Evolutionary conservation across 495 filamentous ascomycete species (phyloP).

Genomic region (Achaetomiella virescens): DNA sequence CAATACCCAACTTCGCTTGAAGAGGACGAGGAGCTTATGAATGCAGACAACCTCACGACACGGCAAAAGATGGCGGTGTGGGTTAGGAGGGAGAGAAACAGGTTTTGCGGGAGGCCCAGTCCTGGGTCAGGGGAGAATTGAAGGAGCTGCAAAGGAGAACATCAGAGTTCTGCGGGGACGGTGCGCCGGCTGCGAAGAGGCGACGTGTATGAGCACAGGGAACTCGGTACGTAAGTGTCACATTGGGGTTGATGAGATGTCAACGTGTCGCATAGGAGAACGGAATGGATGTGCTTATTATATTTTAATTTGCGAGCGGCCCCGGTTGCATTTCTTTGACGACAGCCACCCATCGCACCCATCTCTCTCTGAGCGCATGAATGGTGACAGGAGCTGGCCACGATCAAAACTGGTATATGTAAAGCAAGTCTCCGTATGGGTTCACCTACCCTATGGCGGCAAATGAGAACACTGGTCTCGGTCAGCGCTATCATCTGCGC

Average conservation of each 20-base stretch:
- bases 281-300: not conserved
- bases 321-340: slow-evolving; percentile 64
- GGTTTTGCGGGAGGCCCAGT: slow-evolving; percentile 47
- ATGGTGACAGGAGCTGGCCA: slow-evolving; percentile 29
- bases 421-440: no score
- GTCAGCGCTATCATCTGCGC: no score
- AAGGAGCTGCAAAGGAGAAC: slow-evolving; percentile 6
- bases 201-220: slow-evolving; percentile 11
- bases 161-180: slow-evolving; percentile 4
- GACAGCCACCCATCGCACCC: slow-evolving; percentile 50
- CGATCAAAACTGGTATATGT: not conserved
- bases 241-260: no score
- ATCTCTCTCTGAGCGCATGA: slow-evolving; percentile 39
- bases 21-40: slow-evolving; percentile 55
- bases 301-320: not conserved
- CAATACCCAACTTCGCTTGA: slow-evolving; percentile 59
- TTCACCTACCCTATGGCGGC: no score
- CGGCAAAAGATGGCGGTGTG: slow-evolving; percentile 58
- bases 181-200: slow-evolving; percentile 19
- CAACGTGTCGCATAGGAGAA: no score
- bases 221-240: not conserved
- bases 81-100: slow-evolving; percentile 79
- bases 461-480: no score
- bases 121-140: slow-evolving; percentile 15
- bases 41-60: slow-evolving; percentile 27